Evolutionary conservation across 495 filamentous ascomycete species (phyloP).

Genomic region (Penicillium riverlandense): DNA sequence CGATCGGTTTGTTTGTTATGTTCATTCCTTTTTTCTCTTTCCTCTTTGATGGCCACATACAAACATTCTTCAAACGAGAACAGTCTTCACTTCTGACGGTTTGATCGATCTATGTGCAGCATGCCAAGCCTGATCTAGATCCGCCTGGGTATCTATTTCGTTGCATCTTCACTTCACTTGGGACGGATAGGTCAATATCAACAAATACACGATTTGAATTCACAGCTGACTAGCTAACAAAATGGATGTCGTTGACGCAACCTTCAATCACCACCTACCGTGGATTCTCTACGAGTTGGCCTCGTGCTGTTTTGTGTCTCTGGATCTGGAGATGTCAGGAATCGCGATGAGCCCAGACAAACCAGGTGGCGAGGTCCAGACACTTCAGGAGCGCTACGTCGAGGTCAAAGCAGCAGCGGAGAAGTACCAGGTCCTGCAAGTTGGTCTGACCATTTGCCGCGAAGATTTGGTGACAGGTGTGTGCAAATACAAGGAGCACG

Average conservation of each 20-base stretch:
- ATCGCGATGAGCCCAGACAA: constrained; percentile 35
- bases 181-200: no score
- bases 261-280: constrained; percentile 51
- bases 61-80: no score
- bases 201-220: no score
- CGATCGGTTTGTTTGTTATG: no score
- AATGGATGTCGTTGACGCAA: constrained; percentile 58
- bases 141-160: no score
- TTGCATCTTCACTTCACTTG: no score
- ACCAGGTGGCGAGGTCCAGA: constrained; percentile 20
- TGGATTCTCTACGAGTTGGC: constrained; percentile 51
- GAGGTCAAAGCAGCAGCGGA: constrained; percentile 60
- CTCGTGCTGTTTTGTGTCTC: constrained; percentile 55
- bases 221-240: neutral
- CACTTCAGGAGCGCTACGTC: constrained; percentile 58
- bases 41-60: no score
- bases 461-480: constrained; percentile 44
- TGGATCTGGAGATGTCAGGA: constrained; percentile 76
- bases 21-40: no score
- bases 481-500: neutral
- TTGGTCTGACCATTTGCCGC: constrained; percentile 63
- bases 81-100: no score
- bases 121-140: no score
- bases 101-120: no score
- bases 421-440: constrained; percentile 64